Base-by-base conservation (phyloP, 176 grass and related monocot genomes). In the Triticum monococcum region DNA sequence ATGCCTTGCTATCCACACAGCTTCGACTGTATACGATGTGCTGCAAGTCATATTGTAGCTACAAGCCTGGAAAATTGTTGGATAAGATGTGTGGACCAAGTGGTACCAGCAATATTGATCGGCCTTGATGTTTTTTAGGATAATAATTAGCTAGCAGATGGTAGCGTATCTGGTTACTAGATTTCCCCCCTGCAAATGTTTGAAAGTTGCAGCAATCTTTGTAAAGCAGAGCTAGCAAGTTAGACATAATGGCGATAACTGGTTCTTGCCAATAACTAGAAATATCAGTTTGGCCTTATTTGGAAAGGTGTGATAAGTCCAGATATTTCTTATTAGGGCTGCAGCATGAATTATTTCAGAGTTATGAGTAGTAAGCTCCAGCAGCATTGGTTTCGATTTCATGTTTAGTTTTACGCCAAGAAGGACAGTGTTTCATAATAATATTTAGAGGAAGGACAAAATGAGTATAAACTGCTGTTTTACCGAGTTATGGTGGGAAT, bases 141-240 rank as follows among this genome's bases (percentile, higher is more conserved):
- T 48, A 80, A 59, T 69, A 30, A 80, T 77, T 77, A 69, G 69
- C 22, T 45, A 31, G 9, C 68, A 22, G 31, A 45, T 54, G 38
- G 11, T 25, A 38, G 12, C 48, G 0, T 71, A 64, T 40, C 14
- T 73, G 41, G 16, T 54, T 50, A 22, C 26, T 36, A 52, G 33
- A 71, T 79, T 4, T 3, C 22, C n/a, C 10, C 41, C 73, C 12
- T 33, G 8, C 31, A 75, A 59, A 26, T 85, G 23, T 75, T 85
- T 84, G 76, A 4, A 67, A 79, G 38, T 76, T 22, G 60, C 14
- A 69, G 68, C 22, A 36, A 86, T 8, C 50, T 77, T 81, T 43
- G 38, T 62, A 60, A 46, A 76, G 25, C 6, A 28, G 36, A 8
- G 28, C 3, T 26, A 63, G 38, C 16, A 80, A 74, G 60, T 80